Conservation (phyloP, 257 asterid species). For the Lithospermum erythrorhizon region DNA sequence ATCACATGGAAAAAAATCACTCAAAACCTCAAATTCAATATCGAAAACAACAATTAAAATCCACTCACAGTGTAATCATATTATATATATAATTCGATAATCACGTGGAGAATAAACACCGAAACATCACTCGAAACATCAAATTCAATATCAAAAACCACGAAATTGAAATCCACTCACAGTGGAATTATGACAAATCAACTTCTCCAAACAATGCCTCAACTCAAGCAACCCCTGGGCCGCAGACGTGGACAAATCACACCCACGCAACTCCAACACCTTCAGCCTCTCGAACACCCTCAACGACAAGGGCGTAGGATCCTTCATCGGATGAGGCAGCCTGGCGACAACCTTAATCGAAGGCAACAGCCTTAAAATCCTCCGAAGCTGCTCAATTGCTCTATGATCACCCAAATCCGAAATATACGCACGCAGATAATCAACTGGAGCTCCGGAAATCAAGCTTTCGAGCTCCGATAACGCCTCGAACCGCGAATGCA, state of each 20-base stretch:
- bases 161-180: constrained; percentile 28
- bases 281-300: constrained; percentile 67
- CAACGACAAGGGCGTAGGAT: constrained; percentile 70
- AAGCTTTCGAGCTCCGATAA: constrained; percentile 76
- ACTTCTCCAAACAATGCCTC: constrained; percentile 82
- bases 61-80: no score
- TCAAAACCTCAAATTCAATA: no score
- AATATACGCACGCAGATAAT: constrained; percentile 86
- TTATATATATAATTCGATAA: no score
- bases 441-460: constrained; percentile 86
- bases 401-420: constrained; percentile 98
- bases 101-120: no score
- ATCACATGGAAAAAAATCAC: no score
- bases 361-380: constrained; percentile 66
- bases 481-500: constrained; percentile 78
- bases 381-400: constrained; percentile 83
- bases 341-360: constrained; percentile 73
- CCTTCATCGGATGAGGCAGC: constrained; percentile 63
- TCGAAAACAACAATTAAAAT: no score
- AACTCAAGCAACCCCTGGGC: constrained; percentile 77
- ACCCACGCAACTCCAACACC: constrained; percentile 83
- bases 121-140: background rate
- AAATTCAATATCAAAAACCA: background rate
- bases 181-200: constrained; percentile 86
- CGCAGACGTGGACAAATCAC: constrained; percentile 76